A percentile compares a stretch with the other conserved stretches of the same genome.
Evolutionary conservation across 257 asterid genomes (phyloP).

Genomic region (Rehmannia glutinosa): DNA sequence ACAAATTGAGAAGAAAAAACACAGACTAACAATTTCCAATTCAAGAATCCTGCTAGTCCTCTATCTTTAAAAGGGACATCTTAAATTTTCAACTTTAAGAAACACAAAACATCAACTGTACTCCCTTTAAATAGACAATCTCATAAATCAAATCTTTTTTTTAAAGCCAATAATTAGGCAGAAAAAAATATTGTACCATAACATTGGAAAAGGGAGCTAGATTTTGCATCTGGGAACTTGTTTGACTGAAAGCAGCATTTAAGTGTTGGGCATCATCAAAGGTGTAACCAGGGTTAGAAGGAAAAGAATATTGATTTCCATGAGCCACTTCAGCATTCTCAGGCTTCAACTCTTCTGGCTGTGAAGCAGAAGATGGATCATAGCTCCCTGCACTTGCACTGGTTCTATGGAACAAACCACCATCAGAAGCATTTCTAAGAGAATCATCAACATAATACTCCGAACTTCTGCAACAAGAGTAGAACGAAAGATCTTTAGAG

Average conservation of each 20-base stretch:
- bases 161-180: not conserved
- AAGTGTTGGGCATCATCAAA: slow-evolving; percentile 51
- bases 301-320: slow-evolving; percentile 60
- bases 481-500: not conserved
- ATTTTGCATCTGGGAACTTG: slow-evolving; percentile 58
- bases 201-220: slow-evolving; percentile 50
- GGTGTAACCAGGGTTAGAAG: slow-evolving; percentile 52
- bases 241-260: slow-evolving; percentile 44
- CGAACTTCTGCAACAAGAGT: slow-evolving; percentile 51
- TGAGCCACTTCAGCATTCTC: slow-evolving; percentile 63
- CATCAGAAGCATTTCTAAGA: slow-evolving; percentile 59
- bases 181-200: slow-evolving; percentile 47
- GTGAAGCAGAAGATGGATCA: slow-evolving; percentile 60
- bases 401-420: slow-evolving; percentile 62
- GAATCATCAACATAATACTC: slow-evolving; percentile 76
- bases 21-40: too few species aligned
- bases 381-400: slow-evolving; percentile 46
- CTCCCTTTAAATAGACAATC: too few species aligned
- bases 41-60: too few species aligned
- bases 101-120: too few species aligned
- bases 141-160: not conserved
- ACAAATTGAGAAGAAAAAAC: too few species aligned
- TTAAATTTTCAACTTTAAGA: too few species aligned
- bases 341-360: slow-evolving; percentile 61
- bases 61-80: too few species aligned